Percentiles rank a stretch among this genome's conserved stretches.
phyloP scores from a whole-genome alignment of 768 basidiomycete genomes.

The Lactifluus pinguis region DNA sequence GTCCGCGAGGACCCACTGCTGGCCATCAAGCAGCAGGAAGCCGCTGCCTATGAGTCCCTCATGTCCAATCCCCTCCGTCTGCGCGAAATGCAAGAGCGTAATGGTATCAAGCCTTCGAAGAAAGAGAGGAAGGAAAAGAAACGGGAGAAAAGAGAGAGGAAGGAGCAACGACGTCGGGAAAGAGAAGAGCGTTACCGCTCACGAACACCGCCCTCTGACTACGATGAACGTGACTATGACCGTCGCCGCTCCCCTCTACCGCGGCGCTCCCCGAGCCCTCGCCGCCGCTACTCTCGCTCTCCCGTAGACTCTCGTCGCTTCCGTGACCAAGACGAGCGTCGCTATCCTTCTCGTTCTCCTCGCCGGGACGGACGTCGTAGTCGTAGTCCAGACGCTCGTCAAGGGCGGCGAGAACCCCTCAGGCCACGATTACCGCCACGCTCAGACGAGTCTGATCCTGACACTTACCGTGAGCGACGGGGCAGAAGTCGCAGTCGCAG shows the following conservation, averaged over 20 bases:
- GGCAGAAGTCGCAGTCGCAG: slow-evolving; percentile 27
- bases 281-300: slow-evolving; percentile 40
- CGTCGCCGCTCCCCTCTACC: slow-evolving; percentile 25
- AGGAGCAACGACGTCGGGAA: slow-evolving; percentile 20
- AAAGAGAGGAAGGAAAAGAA: slow-evolving; percentile 60
- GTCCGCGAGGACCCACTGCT: slow-evolving; percentile 94
- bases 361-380: slow-evolving; percentile 24
- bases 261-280: slow-evolving; percentile 38
- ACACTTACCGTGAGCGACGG: slow-evolving; percentile 23
- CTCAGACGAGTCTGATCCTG: slow-evolving; percentile 44
- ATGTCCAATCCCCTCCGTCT: slow-evolving; percentile 81
- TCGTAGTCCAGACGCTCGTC: slow-evolving; percentile 12
- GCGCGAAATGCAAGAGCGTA: slow-evolving; percentile 69
- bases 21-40: slow-evolving; percentile 98
- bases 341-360: slow-evolving; percentile 19
- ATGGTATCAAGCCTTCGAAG: slow-evolving; percentile 75
- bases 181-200: slow-evolving; percentile 22
- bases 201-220: slow-evolving; percentile 23
- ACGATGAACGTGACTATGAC: slow-evolving; percentile 27
- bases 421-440: slow-evolving; percentile 40
- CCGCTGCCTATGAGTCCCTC: slow-evolving; percentile 80
- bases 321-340: slow-evolving; percentile 22
- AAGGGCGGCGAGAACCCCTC: slow-evolving; percentile 1
- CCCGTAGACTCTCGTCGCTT: slow-evolving; percentile 28
- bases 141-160: slow-evolving; percentile 42